phyloP scores from a whole-genome alignment of 768 basidiomycete genomes.

The Mrakia gelida region DNA sequence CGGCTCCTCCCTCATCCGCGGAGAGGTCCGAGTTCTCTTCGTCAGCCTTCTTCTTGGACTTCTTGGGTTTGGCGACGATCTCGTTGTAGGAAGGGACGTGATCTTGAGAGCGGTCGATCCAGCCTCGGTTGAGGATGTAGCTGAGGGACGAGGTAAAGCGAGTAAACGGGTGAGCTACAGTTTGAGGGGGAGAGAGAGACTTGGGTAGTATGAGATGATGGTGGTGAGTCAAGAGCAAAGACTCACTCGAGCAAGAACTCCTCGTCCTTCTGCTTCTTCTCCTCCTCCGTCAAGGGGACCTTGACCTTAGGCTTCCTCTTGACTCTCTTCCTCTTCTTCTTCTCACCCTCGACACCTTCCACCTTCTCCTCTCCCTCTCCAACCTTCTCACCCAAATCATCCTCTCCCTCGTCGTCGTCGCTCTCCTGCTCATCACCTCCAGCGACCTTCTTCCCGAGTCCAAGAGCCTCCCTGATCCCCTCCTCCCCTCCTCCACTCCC shows the following conservation, averaged over 20 bases:
- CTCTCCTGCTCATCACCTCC: constrained; percentile 31
- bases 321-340: constrained; percentile 34
- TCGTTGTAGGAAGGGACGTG: constrained; percentile 83
- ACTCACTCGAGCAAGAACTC: constrained; percentile 86
- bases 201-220: neutral
- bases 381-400: constrained; percentile 14
- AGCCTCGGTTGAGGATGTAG: constrained; percentile 94
- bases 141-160: constrained; percentile 48
- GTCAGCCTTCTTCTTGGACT: constrained; percentile 39
- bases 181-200: neutral
- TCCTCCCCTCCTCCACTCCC: constrained; percentile 62
- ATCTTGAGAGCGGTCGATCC: constrained; percentile 75
- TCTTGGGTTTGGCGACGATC: constrained; percentile 52
- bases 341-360: constrained; percentile 32
- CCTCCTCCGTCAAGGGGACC: constrained; percentile 37
- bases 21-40: constrained; percentile 33
- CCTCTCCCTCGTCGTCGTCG: constrained; percentile 27
- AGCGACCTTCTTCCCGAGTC: constrained; percentile 40
- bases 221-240: neutral
- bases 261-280: constrained; percentile 65
- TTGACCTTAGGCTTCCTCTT: constrained; percentile 33
- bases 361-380: constrained; percentile 38
- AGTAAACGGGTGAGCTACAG: neutral
- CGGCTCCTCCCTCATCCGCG: constrained; percentile 34
- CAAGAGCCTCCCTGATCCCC: constrained; percentile 64